Base-by-base conservation (phyloP, 441 rosid species). In the Iberis amara region DNA sequence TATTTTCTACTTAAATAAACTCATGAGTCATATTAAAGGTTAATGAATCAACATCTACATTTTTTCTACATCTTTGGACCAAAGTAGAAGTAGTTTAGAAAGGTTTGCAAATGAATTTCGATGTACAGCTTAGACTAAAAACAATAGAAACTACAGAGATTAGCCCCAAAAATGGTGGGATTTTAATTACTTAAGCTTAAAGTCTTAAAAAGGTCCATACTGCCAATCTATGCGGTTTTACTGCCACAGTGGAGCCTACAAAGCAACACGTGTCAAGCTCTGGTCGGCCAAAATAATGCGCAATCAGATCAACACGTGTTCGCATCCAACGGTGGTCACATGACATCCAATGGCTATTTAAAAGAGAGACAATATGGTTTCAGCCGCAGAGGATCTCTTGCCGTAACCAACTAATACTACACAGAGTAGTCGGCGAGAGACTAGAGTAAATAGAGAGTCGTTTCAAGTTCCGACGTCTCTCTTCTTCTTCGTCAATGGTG, bases 211-310 rank as follows among this genome's bases (percentile, higher is more conserved):
- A 4, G 4, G 2, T 4, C 27, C 27, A 4, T 24, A 24, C 27
- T 24, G 4, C 2, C 27, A 24, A 24, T 2, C 4, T 14, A 15
- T 37, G 40, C 47, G 68, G 57, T 56, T 49, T 15, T 11, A 43
- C 18, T 35, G 62, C 45, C 57, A 64, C 42, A 18, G 11, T 26
- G 12, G 7, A 51, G 47, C 48, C 4, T 7, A 57, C 64, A 47
- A n/a, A 37, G 64, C 64, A 57, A 51, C 49, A 58, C 64, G 64
- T 65, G 69, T 52, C 64, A 11, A 1, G 2, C 27, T 51, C 11
- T 51, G 48, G 31, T 51, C 14, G 53, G 69, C 48, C 1, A 30
- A 39, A 12, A 0, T 6, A 3, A 12, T 10, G n/a, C 58, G 58
- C 38, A 51, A 21, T n/a, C 41, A 43, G 50, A 8, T 39, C 11